Conservation (phyloP, 495 filamentous ascomycete genomes). For the Xylaria scruposa region DNA sequence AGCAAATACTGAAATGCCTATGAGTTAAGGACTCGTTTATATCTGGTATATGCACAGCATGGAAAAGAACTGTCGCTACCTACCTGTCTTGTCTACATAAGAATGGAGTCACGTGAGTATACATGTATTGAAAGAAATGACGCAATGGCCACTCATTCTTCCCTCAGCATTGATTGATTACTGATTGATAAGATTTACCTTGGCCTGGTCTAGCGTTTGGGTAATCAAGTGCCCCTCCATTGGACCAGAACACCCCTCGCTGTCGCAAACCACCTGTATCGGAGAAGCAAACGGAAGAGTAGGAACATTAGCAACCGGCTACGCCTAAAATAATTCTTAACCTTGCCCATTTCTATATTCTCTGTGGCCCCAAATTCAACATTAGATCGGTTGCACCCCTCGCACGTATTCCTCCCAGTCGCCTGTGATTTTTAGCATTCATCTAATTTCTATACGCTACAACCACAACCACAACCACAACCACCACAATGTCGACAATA, state of each 20-base stretch:
- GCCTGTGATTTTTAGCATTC: background rate
- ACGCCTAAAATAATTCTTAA: background rate
- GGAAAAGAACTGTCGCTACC: no score
- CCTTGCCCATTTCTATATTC: background rate
- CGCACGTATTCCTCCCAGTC: background rate
- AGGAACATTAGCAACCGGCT: background rate
- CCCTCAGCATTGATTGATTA: constrained; percentile 14
- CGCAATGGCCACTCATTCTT: constrained; percentile 22
- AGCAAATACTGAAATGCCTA: no score
- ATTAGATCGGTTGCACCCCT: background rate
- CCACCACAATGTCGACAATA: constrained; percentile 65
- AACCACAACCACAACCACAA: background rate
- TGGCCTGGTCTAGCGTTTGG: background rate
- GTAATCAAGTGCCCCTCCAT: constrained; percentile 47
- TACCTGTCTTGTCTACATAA: background rate
- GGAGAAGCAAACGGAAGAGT: constrained; percentile 20
- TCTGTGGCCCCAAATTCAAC: background rate
- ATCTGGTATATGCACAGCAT: background rate
- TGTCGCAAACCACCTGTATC: constrained; percentile 27
- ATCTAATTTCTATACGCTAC: background rate
- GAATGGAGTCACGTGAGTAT: constrained; percentile 13
- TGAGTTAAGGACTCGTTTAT: background rate
- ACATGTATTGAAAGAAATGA: constrained; percentile 7
- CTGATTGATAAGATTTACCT: constrained; percentile 10
- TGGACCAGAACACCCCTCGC: constrained; percentile 24